phyloP scores from a whole-genome alignment of 306 rosid genomes.

The Acacia melanoxylon region DNA sequence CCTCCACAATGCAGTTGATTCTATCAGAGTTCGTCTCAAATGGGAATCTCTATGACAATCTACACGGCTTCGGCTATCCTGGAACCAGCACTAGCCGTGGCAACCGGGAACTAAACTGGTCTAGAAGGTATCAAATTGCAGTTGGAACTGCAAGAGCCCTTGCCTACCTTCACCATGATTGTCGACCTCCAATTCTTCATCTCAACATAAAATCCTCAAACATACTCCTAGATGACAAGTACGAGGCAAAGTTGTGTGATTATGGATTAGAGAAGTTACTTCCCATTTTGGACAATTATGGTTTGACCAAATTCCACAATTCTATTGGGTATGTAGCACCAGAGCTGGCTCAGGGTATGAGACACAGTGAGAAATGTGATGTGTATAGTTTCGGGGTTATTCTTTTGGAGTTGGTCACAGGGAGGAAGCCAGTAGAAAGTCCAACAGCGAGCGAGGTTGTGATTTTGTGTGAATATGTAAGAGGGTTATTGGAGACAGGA shows the following conservation, averaged over 20 bases:
- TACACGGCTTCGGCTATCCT: constrained; percentile 67
- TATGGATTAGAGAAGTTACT: constrained; percentile 88
- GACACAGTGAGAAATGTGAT: constrained; percentile 91
- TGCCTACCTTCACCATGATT: constrained; percentile 95
- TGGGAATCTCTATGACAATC: constrained; percentile 86
- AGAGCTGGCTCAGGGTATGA: constrained; percentile 86
- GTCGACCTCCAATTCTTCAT: constrained; percentile 88
- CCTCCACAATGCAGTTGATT: constrained; percentile 88
- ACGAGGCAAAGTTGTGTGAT: constrained; percentile 85
- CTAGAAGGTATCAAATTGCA: constrained; percentile 79
- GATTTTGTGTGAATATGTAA: constrained; percentile 87
- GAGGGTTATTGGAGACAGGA: constrained; percentile 71
- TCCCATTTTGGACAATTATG: constrained; percentile 81
- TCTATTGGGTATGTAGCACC: constrained; percentile 96
- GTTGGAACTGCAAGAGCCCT: constrained; percentile 90
- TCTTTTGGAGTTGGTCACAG: constrained; percentile 93
- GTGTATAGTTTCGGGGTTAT: constrained; percentile 92
- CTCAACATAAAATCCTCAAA: constrained; percentile 93
- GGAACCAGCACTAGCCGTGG: constrained; percentile 85
- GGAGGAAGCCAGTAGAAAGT: constrained; percentile 98
- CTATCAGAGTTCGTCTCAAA: constrained; percentile 84
- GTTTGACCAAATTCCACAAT: constrained; percentile 78
- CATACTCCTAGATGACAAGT: constrained; percentile 81
- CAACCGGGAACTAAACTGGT: constrained; percentile 70
- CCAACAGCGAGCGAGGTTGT: constrained; percentile 77